Conservation (phyloP, 1,284 basidiomycete species). For the Cystobasidiaceae sp. region DNA sequence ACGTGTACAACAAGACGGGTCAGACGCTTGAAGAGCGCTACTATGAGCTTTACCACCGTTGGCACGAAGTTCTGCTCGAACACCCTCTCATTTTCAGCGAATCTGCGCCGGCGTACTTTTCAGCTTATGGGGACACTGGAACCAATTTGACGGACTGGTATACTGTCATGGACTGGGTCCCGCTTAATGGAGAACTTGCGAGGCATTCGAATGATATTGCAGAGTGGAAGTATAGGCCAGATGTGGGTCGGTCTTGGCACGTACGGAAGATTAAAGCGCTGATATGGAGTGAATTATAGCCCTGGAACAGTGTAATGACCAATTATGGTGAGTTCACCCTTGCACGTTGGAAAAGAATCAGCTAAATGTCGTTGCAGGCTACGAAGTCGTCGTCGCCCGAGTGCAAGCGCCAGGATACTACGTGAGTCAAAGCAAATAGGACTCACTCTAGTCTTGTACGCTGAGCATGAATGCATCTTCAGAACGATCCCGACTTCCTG, state of each 20-base stretch:
- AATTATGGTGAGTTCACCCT: neutral
- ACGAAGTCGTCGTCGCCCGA: constrained; percentile 11
- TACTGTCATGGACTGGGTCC: constrained; percentile 24
- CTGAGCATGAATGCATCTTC: neutral
- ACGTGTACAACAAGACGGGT: constrained; percentile 50
- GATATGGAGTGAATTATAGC: neutral
- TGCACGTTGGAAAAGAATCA: too few relatives aligned
- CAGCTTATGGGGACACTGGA: constrained; percentile 4
- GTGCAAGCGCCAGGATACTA: constrained; percentile 15
- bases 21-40: constrained; percentile 18
- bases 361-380: neutral
- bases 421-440: neutral
- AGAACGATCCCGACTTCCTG: constrained; percentile 21
- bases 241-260: neutral
- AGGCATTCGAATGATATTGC: constrained; percentile 22
- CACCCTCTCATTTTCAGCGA: constrained; percentile 25
- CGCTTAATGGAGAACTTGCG: constrained; percentile 16
- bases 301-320: constrained; percentile 15
- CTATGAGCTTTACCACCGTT: constrained; percentile 18
- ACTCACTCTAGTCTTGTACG: neutral
- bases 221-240: constrained; percentile 16
- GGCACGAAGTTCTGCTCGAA: constrained; percentile 20
- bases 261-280: neutral
- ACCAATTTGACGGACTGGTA: constrained; percentile 18
- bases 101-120: constrained; percentile 17